A percentile compares a stretch with the other conserved stretches of the same genome.
Conservation (phyloP, 768 basidiomycete species). For the Suillus decipiens region DNA sequence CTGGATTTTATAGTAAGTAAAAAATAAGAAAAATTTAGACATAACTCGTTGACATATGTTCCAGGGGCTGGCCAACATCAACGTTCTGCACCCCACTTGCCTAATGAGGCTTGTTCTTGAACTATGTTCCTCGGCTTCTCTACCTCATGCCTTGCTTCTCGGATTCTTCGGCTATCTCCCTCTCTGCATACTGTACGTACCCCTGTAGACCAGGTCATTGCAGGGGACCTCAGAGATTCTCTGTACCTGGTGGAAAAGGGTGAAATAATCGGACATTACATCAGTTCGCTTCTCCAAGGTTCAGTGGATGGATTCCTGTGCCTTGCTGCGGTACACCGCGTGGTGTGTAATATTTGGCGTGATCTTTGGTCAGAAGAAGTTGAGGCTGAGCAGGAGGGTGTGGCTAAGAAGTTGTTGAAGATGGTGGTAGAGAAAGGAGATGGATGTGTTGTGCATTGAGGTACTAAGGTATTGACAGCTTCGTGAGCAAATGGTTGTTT, state of each 20-base stretch:
- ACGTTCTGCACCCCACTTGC: too few relatives aligned
- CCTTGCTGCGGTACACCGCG: slow-evolving; percentile 74
- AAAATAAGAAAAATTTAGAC: too few relatives aligned
- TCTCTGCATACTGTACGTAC: slow-evolving; percentile 62
- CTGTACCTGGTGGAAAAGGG: slow-evolving; percentile 69
- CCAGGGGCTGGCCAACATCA: too few relatives aligned
- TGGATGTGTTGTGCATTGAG: slow-evolving; percentile 47
- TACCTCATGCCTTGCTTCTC: too few relatives aligned
- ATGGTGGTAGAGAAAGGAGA: slow-evolving; percentile 54
- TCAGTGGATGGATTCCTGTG: slow-evolving; percentile 60
- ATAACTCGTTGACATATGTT: too few relatives aligned
- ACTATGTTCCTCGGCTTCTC: too few relatives aligned
- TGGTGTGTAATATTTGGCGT: slow-evolving; percentile 74
- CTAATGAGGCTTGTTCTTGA: too few relatives aligned
- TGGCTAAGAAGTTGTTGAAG: slow-evolving; percentile 45
- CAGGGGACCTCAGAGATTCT: slow-evolving; percentile 56
- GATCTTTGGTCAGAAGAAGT: slow-evolving; percentile 44
- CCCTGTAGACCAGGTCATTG: slow-evolving; percentile 52
- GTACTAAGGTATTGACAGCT: slow-evolving; percentile 61
- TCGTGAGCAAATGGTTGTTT: slow-evolving; percentile 33
- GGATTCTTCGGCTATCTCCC: too few relatives aligned
- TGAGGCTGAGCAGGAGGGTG: slow-evolving; percentile 20
- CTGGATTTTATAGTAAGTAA: too few relatives aligned
- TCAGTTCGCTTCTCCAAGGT: slow-evolving; percentile 49
- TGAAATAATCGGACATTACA: slow-evolving; percentile 63